A percentile compares a stretch with the other conserved stretches of the same genome.
Evolutionary conservation across 345 rosid species (phyloP).

Genomic region (Trapa bicornis): DNA sequence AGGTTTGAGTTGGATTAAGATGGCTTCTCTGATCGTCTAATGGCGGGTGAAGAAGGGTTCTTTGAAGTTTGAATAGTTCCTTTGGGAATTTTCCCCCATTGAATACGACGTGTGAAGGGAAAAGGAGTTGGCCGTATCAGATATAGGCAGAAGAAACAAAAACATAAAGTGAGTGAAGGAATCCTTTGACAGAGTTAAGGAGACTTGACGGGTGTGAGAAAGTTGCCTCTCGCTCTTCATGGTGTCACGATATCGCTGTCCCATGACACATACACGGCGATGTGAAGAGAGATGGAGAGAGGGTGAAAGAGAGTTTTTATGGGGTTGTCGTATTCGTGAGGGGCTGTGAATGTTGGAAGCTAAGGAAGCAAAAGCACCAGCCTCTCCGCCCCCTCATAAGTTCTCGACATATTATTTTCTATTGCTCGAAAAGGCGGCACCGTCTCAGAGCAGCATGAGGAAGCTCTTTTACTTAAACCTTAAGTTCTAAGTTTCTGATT

Average conservation of each 20-base stretch:
- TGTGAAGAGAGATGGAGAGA: background rate
- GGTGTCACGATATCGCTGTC: constrained; percentile 7
- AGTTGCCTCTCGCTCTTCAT: background rate
- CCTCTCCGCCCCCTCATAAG: background rate
- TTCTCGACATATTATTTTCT: background rate
- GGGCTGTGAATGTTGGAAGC: constrained; percentile 68
- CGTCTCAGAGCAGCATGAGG: constrained; percentile 18
- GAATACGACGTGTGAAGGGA: too few species aligned
- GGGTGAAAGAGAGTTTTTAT: constrained; percentile 8
- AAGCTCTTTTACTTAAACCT: background rate
- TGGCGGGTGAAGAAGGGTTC: too few species aligned
- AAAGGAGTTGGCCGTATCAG: background rate
- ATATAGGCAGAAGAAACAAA: too few species aligned
- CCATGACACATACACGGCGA: background rate
- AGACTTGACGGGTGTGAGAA: constrained; percentile 7
- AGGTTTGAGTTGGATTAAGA: too few species aligned
- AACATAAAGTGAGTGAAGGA: too few species aligned
- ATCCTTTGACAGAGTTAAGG: constrained; percentile 6
- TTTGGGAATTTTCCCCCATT: too few species aligned
- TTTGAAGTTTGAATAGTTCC: too few species aligned
- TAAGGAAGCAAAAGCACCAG: constrained; percentile 41
- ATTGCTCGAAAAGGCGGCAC: constrained; percentile 58
- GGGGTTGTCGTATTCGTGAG: constrained; percentile 46
- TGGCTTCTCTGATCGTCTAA: too few species aligned
- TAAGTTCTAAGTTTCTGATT: background rate